These are phyloP conservation scores for Populus deltoides DNA, from an alignment of 345 rosid genomes.

Conservation along the genomic window DNA sequence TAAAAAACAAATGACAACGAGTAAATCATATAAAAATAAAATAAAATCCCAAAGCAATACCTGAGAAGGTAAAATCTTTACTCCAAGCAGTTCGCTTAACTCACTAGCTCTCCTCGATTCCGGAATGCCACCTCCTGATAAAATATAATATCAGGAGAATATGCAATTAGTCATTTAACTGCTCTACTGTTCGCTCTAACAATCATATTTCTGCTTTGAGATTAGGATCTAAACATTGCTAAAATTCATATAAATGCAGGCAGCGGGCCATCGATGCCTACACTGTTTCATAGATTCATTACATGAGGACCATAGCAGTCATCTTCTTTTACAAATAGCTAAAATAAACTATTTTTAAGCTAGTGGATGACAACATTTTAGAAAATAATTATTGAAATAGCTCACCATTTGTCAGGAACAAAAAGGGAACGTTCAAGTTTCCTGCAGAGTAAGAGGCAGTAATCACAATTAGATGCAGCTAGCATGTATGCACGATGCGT, in stretches of 20 bases:
- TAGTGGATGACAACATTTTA: not conserved
- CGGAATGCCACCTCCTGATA: constrained; percentile 48
- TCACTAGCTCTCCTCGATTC: constrained; percentile 42
- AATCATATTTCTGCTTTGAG: not conserved
- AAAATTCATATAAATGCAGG: not conserved
- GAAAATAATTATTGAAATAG: not conserved
- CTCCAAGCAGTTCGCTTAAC: constrained; percentile 40
- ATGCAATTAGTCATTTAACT: not conserved
- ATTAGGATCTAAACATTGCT: not conserved
- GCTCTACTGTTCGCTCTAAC: not conserved
- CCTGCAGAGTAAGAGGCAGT: constrained; percentile 27
- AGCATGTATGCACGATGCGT: not conserved
- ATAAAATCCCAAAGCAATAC: constrained; percentile 11
- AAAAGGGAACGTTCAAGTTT: constrained; percentile 37
- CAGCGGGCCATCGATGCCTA: not conserved
- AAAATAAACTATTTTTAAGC: not conserved
- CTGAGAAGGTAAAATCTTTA: constrained; percentile 45
- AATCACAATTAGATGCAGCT: not conserved
- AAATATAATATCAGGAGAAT: not conserved
- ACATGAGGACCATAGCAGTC: not conserved
- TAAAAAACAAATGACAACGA: not conserved
- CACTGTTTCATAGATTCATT: not conserved
- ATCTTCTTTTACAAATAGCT: not conserved
- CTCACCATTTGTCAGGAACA: constrained; percentile 55
- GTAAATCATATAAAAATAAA: not conserved